A percentile compares a stretch with the other conserved stretches of the same genome.
Evolutionary conservation across 2,329 filamentous ascomycete species (phyloP).

Genomic region (Fusarium miscanthi): DNA sequence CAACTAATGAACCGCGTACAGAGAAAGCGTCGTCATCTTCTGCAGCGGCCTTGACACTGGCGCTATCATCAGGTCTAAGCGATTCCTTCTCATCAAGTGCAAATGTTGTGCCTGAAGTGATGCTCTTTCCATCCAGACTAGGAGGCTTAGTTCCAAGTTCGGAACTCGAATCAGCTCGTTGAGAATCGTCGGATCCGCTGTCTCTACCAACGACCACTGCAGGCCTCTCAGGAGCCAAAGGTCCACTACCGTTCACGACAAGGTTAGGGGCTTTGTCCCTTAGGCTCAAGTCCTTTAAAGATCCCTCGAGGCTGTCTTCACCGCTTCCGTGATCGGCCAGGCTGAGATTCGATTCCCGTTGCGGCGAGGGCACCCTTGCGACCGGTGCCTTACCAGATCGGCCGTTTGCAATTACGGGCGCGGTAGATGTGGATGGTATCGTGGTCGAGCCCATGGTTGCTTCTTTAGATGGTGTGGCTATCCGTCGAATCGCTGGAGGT

Average conservation of each 20-base stretch:
- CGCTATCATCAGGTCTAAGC: slow-evolving; percentile 92
- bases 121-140: slow-evolving; percentile 93
- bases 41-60: slow-evolving; percentile 85
- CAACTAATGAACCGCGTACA: slow-evolving; percentile 77
- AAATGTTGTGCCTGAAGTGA: slow-evolving; percentile 93
- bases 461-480: slow-evolving; percentile 43
- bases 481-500: slow-evolving; percentile 47
- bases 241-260: slow-evolving; percentile 63
- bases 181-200: slow-evolving; percentile 66
- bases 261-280: slow-evolving; percentile 52
- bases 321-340: slow-evolving; percentile 31
- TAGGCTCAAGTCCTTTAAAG: slow-evolving; percentile 48
- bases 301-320: slow-evolving; percentile 45
- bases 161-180: slow-evolving; percentile 70
- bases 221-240: slow-evolving; percentile 52
- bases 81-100: slow-evolving; percentile 98
- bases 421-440: slow-evolving; percentile 17
- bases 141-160: slow-evolving; percentile 82
- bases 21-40: slow-evolving; percentile 92
- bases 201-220: slow-evolving; percentile 52
- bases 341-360: slow-evolving; percentile 22
- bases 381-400: slow-evolving; percentile 35
- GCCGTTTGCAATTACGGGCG: slow-evolving; percentile 45
- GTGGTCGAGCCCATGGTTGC: slow-evolving; percentile 33
- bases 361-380: slow-evolving; percentile 33